A percentile compares a stretch with the other conserved stretches of the same genome.
phyloP scores from a whole-genome alignment of 345 rosid genomes.

The Hibiscus mutabilis region DNA sequence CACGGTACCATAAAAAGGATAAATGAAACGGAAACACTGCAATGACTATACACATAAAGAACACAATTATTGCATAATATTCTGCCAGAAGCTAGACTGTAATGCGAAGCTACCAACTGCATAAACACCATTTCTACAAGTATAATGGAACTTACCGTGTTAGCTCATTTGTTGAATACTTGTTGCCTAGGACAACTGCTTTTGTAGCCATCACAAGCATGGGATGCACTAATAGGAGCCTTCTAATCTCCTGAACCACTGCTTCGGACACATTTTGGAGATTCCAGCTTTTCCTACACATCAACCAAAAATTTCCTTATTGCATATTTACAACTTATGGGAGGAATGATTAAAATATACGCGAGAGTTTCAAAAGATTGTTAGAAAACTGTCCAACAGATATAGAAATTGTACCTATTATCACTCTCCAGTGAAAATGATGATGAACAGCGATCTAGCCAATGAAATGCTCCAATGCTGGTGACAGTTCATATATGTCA shows the following conservation, averaged over 20 bases:
- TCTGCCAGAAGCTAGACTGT: neutral
- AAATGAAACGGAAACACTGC: neutral
- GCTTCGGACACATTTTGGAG: conserved; percentile 51
- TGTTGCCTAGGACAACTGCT: conserved; percentile 39
- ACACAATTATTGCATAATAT: neutral
- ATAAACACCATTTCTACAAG: neutral
- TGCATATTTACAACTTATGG: neutral
- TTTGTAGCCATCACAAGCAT: conserved; percentile 62
- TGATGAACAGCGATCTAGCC: conserved; percentile 71
- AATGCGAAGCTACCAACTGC: neutral
- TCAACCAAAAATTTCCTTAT: neutral
- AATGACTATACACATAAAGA: no score
- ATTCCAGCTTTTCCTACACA: conserved; percentile 53
- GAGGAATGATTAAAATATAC: neutral
- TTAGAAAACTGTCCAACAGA: neutral
- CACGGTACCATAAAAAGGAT: neutral
- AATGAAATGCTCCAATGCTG: conserved; percentile 87
- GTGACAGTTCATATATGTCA: neutral
- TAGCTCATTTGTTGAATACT: conserved; percentile 26
- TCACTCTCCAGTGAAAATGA: conserved; percentile 29
- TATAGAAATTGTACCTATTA: conserved; percentile 36
- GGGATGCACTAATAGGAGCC: conserved; percentile 55
- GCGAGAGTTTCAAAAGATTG: neutral
- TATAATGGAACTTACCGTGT: conserved; percentile 33
- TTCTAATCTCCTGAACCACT: conserved; percentile 62